Base-by-base conservation (phyloP, 2,329 filamentous ascomycete genomes). In the Ophiostoma angusticollis region DNA sequence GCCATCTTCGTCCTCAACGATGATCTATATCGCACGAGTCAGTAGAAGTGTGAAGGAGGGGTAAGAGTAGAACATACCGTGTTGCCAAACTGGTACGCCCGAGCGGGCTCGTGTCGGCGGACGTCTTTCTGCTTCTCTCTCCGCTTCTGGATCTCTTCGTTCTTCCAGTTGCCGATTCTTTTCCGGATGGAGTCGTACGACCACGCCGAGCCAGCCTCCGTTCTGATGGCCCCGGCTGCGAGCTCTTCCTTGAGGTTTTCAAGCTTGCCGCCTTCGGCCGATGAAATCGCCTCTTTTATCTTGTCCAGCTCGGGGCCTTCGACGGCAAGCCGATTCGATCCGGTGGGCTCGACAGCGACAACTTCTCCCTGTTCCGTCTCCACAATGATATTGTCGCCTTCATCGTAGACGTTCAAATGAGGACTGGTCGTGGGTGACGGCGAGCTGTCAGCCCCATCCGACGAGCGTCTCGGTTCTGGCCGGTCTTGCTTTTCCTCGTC, bases 331-430 rank as follows among this genome's bases (percentile, higher is more conserved):
- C 14, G n/a, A 9, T 7, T 39, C 12, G 37, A 25, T 13, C 48
- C 54, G 9, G 56, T 67, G 30, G 72, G 58, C 47, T 78, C 68
- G 0, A 84, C 73, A 14, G 74, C 74, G 6, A 95, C 56, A 3
- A 95, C 87, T 39, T 95, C 87, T 7, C 89, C 89, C 41, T 94
- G 80, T 45, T 78, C 67, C 50, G 93, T 82, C 58, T 96, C 89
- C 40, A 93, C 75, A 6, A 95, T 63, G 28, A 91, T 71, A 17
- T 93, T 60, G 38, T 78, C 57, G 2, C 87, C 86, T 59, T 95
- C 86, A 47, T 87, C 74, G 49, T 80, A 95, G 0, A 87, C 70
- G 45, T 93, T 76, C 9, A 84, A 56, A 18, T 58, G 35, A 3
- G 29, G 39, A 4, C 18, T 28, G n/a, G 18, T 27, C 3, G 31